Evolutionary conservation across 2,329 filamentous ascomycete species (phyloP), one percentile per base, ranked within the genome.

Genomic region (Sporothrix mexicana): DNA sequence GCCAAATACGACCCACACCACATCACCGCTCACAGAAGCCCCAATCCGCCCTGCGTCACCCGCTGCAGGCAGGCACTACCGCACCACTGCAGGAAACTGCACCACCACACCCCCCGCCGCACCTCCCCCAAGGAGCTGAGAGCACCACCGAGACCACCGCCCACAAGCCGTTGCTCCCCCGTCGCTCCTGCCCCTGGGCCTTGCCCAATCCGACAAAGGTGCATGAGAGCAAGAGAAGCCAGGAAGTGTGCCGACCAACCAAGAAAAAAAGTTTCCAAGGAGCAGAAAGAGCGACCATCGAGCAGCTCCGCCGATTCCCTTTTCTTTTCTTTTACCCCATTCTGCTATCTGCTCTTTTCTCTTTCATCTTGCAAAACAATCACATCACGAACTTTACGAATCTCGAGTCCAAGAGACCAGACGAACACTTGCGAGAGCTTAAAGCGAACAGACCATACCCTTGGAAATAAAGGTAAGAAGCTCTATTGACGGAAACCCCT

Each of bases 221-320:
- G 68, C 72, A 64, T 64, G 71, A 67, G 66, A 64, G 59, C 25
- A 72, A 45, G 51, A 36, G 30, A 4, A 36, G 30, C 30, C 47
- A 57, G 59, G 71, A 36, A 66, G 66, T 49, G 59, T 53, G 51
- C 66, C 17, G 47, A 55, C 55, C 67, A 36, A 66, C 49, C 59
- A 71, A 69, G 43, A 66, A 64, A 45, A 70, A 73, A 73, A 72
- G 67, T 51, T 66, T 61, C 43, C 43, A 41, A 49, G 69, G 49
- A 71, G 68, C 69, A 73, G 68, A 71, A 73, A 73, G 68, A 51
- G 53, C 68, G 55, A 20, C 66, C 53, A 73, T 67, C 57, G 43
- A 71, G 41, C 64, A 71, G 53, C 73, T 74, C 69, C 69, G 64
- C 53, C 73, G 41, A 36, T 23, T 62, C 64, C 15, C 69, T 73